These are phyloP conservation scores for Acanthamoeba castellanii DNA, from an alignment of 208 protist genomes.

Conservation along the genomic window DNA sequence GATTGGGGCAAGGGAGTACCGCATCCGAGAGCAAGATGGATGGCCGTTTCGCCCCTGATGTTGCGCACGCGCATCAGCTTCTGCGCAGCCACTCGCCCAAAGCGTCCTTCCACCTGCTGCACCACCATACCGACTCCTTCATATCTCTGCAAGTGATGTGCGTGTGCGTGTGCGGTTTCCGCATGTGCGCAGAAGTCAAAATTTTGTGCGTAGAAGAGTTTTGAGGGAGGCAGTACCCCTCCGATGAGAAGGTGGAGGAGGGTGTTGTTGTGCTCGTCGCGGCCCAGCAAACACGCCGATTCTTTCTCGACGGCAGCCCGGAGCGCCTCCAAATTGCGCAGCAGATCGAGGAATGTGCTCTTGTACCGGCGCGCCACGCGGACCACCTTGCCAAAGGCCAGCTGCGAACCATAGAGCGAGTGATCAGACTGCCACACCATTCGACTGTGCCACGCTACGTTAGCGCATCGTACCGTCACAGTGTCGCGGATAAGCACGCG, in stretches of 20 bases:
- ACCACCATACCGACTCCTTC: background rate
- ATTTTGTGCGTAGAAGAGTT: no score
- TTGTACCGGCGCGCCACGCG: background rate
- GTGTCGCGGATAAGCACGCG: constrained; percentile 2
- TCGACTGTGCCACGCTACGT: no score
- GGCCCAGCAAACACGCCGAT: background rate
- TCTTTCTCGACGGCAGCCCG: background rate
- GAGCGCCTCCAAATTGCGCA: background rate
- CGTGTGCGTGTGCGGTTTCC: no score
- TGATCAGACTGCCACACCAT: no score
- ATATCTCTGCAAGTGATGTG: background rate
- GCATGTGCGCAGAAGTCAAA: background rate
- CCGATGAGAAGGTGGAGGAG: background rate
- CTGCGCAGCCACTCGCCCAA: background rate
- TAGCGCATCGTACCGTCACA: background rate
- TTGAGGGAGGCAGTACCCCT: background rate
- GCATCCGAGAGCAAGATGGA: background rate
- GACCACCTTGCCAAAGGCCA: background rate
- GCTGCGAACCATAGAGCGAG: background rate
- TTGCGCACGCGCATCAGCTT: background rate
- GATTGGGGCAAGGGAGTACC: background rate
- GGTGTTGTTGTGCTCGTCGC: constrained; percentile 2
- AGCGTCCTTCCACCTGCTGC: background rate
- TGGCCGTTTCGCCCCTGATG: background rate
- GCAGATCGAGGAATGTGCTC: background rate